Conservation (phyloP, 805 yeast species). For the Starmera amethionina region DNA sequence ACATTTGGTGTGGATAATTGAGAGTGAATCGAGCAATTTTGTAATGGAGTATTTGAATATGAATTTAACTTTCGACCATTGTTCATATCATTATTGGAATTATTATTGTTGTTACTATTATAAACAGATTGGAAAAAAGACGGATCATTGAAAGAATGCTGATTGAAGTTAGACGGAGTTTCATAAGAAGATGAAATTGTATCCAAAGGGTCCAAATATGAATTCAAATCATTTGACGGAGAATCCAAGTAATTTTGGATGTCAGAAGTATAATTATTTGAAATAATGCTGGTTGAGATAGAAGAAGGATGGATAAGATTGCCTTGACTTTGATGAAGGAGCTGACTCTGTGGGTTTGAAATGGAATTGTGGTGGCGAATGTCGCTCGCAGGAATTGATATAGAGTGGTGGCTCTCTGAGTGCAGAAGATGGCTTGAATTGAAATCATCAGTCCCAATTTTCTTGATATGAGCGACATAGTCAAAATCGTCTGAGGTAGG, state of each 20-base stretch:
- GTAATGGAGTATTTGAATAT: no score
- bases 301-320: not conserved
- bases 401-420: no score
- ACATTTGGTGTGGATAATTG: conserved; percentile 12
- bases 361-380: no score
- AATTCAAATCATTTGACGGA: conserved; percentile 14
- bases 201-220: conserved; percentile 18
- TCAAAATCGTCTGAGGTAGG: conserved; percentile 48
- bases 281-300: not conserved
- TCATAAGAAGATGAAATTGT: conserved; percentile 17
- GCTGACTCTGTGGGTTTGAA: no score
- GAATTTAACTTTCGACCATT: no score
- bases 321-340: no score
- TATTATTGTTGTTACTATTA: not conserved
- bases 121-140: conserved; percentile 8
- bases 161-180: conserved; percentile 15
- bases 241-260: conserved; percentile 16
- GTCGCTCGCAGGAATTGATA: no score
- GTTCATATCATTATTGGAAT: no score
- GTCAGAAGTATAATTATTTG: not conserved
- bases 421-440: not conserved
- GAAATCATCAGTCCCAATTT: conserved; percentile 36
- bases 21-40: not conserved
- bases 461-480: conserved; percentile 53
- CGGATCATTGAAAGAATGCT: conserved; percentile 7